Evolutionary conservation across 2,329 filamentous ascomycete genomes (phyloP), one percentile per base, ranked within the genome.

Genomic region (Parafenestella ontariensis): DNA sequence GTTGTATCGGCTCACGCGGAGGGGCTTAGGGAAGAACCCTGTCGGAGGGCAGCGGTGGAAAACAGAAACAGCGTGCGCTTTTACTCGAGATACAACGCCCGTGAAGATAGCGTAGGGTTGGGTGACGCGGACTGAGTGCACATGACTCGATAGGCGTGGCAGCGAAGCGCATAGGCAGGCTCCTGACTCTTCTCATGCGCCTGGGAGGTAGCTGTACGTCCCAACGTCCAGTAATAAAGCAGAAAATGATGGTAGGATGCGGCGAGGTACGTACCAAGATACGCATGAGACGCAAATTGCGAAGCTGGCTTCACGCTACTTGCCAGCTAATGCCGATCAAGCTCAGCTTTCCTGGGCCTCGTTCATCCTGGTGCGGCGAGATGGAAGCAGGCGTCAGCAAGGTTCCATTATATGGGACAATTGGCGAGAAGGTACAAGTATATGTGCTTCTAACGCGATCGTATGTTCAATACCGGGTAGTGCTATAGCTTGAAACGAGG

Each of bases 221-320:
- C 24, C 23, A 44, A 44, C 26, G 31, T 45, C 59, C 52, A 56
- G 43, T 54, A 20, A 43, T 42, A 49, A 44, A 37, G 47, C 41
- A 39, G 48, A 46, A 55, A 40, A 42, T 20, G 47, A 36, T 50
- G 41, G 47, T 40, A 54, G 56, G 56, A 60, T 51, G 51, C 51
- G 33, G 54, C 49, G 51, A 58, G 51, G 56, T 62, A 61, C 50
- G 52, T 59, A 60, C 49, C 54, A 26, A 58, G 45, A 45, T 49
- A 49, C 54, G 59, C 56, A 48, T 51, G 51, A 58, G 46, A 46
- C 42, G 49, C 42, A 56, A 21, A 49, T 39, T 54, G 42, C 29
- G 46, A 48, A 26, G 31, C 42, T 60, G 46, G 55, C 51, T 39
- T 42, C 29, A 46, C 26, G 51, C 36, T 46, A 59, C 44, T 54